A percentile compares a stretch with the other conserved stretches of the same genome.
Conservation (phyloP, 305 asterid genomes). For the Rubia peregrina region DNA sequence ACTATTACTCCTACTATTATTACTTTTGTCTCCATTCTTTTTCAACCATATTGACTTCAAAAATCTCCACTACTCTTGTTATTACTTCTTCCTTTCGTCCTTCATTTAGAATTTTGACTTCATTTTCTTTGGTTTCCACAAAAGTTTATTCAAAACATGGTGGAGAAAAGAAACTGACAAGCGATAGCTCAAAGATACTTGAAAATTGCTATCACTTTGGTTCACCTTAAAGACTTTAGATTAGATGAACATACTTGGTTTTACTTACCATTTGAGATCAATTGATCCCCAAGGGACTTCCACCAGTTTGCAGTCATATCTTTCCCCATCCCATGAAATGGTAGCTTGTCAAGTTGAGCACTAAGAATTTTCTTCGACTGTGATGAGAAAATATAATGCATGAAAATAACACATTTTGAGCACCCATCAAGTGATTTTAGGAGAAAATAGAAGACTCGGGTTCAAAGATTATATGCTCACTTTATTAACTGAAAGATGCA, state of each 20-base stretch:
- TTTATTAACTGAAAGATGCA: not conserved
- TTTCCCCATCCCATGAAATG: slow-evolving; percentile 88
- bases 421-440: slow-evolving; percentile 3
- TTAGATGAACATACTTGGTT: not conserved
- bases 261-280: slow-evolving; percentile 64
- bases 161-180: not conserved
- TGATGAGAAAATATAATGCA: slow-evolving; percentile 9
- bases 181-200: not conserved
- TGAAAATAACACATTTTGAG: not conserved
- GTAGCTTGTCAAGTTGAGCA: slow-evolving; percentile 73
- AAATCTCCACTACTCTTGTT: not conserved
- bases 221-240: not conserved
- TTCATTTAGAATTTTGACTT: not conserved
- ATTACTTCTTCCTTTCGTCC: not conserved
- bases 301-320: slow-evolving; percentile 90
- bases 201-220: not conserved
- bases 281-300: slow-evolving; percentile 78
- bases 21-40: slow-evolving; percentile 2
- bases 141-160: not conserved
- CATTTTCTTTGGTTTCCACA: not conserved
- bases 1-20: not conserved
- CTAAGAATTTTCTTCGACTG: slow-evolving; percentile 82
- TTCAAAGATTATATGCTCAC: not conserved
- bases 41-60: too few relatives aligned
- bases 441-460: not conserved